These are phyloP conservation scores for Monilinia fructigena DNA, from an alignment of 2,329 filamentous ascomycete genomes.

Conservation along the genomic window DNA sequence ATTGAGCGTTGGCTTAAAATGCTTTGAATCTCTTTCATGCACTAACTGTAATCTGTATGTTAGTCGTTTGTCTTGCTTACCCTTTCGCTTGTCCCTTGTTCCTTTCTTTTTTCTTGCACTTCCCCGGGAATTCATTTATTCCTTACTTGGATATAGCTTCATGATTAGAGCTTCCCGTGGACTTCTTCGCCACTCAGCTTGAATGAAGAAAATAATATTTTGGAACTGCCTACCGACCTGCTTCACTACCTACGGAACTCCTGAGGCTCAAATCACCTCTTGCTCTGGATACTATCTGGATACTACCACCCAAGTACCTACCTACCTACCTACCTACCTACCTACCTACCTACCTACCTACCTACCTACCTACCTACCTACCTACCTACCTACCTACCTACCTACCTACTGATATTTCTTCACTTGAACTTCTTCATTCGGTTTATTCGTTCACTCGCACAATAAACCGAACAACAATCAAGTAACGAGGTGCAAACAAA, in stretches of 20 bases:
- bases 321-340: background rate
- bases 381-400: background rate
- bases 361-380: background rate
- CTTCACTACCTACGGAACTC: too few species aligned
- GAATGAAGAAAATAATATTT: background rate
- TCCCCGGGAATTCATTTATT: background rate
- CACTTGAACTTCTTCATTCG: too few species aligned
- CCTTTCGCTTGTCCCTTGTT: background rate
- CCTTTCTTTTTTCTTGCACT: background rate
- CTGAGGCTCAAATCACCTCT: too few species aligned
- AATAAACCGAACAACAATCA: background rate
- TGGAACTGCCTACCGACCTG: too few species aligned
- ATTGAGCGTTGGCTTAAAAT: too few species aligned
- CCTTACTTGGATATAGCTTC: slow-evolving; percentile 6
- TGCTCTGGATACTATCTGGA: too few species aligned
- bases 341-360: too few species aligned
- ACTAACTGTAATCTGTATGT: too few species aligned
- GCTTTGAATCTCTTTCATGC: too few species aligned
- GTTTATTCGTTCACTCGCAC: background rate
- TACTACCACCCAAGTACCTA: background rate
- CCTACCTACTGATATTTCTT: too few species aligned
- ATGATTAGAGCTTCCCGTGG: background rate
- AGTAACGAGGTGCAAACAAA: too few species aligned
- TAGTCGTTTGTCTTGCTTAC: background rate
- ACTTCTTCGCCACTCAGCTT: background rate